phyloP scores from a whole-genome alignment of 2,329 filamentous ascomycete genomes.

The Leptographium lundbergii region DNA sequence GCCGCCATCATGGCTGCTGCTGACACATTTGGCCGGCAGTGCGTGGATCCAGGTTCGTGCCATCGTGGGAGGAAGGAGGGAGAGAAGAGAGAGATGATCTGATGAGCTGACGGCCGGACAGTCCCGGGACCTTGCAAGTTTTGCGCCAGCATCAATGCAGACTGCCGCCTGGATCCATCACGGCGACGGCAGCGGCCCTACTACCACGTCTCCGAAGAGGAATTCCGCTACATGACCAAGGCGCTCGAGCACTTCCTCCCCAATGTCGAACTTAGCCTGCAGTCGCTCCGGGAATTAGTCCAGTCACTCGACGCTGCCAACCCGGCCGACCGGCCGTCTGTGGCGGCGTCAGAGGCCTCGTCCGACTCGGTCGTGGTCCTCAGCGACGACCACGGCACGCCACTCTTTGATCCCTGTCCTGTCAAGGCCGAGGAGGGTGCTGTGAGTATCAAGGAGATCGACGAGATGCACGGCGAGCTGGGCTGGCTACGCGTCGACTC shows the following conservation, averaged over 20 bases:
- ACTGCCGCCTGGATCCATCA: slow-evolving; percentile 16
- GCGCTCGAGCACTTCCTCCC: slow-evolving; percentile 17
- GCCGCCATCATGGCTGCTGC: neutral
- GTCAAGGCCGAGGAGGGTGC: slow-evolving; percentile 2
- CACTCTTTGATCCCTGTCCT: neutral
- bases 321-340: neutral
- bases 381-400: neutral
- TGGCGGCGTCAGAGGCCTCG: neutral
- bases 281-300: slow-evolving; percentile 12
- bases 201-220: slow-evolving; percentile 18
- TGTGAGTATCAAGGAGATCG: slow-evolving; percentile 13
- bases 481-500: slow-evolving; percentile 15
- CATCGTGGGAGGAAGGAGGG: neutral
- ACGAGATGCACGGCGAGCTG: slow-evolving; percentile 13
- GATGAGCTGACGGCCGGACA: neutral
- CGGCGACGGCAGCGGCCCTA: slow-evolving; percentile 18
- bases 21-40: neutral
- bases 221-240: slow-evolving; percentile 18
- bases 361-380: slow-evolving; percentile 6
- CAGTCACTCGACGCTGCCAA: slow-evolving; percentile 5
- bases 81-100: neutral
- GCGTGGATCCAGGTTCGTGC: slow-evolving; percentile 8
- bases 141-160: slow-evolving; percentile 16
- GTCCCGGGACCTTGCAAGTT: slow-evolving; percentile 18
- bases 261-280: slow-evolving; percentile 14